Conservation (phyloP, 2,329 filamentous ascomycete genomes). For the Penicillium sp. region DNA sequence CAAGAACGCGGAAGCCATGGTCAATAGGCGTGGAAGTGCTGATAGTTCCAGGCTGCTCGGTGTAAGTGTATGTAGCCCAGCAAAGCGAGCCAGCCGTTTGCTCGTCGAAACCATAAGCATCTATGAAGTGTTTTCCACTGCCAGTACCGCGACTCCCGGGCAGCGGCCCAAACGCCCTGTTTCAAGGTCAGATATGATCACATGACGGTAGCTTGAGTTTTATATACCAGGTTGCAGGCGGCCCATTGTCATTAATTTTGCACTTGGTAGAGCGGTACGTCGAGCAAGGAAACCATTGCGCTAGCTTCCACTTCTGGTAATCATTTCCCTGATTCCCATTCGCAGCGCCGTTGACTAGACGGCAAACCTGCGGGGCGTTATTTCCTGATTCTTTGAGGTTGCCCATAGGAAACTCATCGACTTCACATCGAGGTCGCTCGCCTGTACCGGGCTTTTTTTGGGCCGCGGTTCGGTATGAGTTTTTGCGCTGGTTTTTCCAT, state of each 20-base stretch:
- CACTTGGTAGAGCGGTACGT: neutral
- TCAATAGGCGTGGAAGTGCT: neutral
- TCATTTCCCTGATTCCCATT: conserved; percentile 1
- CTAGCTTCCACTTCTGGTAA: neutral
- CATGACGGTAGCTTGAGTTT: too few species aligned
- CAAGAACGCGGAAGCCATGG: conserved; percentile 7
- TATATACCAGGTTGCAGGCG: conserved; percentile 4
- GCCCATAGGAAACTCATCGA: conserved; percentile 4
- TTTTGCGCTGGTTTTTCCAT: neutral
- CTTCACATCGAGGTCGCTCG: neutral
- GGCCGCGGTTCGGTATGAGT: neutral
- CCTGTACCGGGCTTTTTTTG: neutral
- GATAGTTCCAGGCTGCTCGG: neutral
- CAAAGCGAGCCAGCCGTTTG: neutral
- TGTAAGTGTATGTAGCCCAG: conserved; percentile 1
- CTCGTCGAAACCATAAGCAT: conserved; percentile 4
- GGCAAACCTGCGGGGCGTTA: neutral
- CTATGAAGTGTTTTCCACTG: neutral
- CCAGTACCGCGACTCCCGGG: neutral
- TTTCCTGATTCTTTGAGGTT: conserved; percentile 1
- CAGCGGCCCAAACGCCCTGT: conserved; percentile 1
- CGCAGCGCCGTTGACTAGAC: neutral
- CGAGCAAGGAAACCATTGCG: conserved; percentile 4
- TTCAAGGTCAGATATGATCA: neutral
- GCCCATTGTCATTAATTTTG: neutral